Percentiles rank a stretch among this genome's conserved stretches.
These are phyloP conservation scores for Stephania cephalantha DNA, from an alignment of 164 flowering plant genomes.

Conservation along the genomic window DNA sequence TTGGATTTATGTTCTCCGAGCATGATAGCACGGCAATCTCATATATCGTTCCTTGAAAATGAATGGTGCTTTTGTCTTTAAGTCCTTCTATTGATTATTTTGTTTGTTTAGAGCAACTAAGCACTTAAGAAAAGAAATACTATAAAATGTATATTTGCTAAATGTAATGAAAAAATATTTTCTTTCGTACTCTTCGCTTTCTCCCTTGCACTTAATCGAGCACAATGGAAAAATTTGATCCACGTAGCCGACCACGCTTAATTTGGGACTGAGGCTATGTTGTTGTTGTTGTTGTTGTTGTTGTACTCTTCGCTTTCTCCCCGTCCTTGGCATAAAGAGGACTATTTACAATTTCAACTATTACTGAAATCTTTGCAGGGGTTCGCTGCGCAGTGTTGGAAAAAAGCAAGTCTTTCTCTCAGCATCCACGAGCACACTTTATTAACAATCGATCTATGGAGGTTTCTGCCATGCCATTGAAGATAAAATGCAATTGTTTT, in stretches of 20 bases:
- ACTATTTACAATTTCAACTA: not conserved
- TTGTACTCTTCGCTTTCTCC: too few relatives aligned
- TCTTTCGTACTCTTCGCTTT: not conserved
- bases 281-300: too few relatives aligned
- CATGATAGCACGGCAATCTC: not conserved
- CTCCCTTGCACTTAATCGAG: not conserved
- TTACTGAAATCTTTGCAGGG: constrained; percentile 36
- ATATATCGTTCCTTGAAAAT: not conserved
- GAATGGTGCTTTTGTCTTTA: not conserved
- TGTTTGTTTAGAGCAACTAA: not conserved
- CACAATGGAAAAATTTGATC: too few relatives aligned
- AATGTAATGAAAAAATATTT: not conserved
- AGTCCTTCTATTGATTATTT: not conserved
- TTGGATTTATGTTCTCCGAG: not conserved
- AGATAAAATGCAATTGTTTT: constrained; percentile 7
- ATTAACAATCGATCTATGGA: constrained; percentile 96
- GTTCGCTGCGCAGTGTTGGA: constrained; percentile 77
- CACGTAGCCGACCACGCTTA: too few relatives aligned
- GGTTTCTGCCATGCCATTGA: constrained; percentile 36
- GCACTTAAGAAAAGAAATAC: not conserved
- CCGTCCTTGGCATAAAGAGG: too few relatives aligned
- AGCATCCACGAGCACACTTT: constrained; percentile 96
- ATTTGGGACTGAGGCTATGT: not conserved
- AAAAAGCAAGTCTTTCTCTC: constrained; percentile 57
- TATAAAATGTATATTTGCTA: not conserved